Conservation (phyloP, 176 grass and related monocot genomes). For the Carex littledalei region DNA sequence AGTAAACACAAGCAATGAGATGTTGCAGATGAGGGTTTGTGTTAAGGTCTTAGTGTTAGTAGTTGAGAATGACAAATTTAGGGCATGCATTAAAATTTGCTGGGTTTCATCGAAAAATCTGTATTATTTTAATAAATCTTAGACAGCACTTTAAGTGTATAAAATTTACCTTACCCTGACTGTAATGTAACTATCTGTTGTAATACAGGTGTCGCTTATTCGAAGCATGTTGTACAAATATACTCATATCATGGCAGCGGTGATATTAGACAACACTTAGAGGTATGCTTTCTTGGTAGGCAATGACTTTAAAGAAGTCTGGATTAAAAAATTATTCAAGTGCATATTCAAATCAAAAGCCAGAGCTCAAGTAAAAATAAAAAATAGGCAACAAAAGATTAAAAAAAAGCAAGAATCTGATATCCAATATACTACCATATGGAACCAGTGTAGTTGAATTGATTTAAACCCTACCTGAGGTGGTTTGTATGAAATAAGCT, state of each 20-base stretch:
- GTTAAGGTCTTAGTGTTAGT: background rate
- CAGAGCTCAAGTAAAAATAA: background rate
- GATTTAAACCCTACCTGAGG: background rate
- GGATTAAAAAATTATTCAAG: background rate
- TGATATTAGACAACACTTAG: conserved; percentile 92
- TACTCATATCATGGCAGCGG: conserved; percentile 79
- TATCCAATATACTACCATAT: background rate
- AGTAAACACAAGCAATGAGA: background rate
- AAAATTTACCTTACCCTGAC: background rate
- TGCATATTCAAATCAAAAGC: background rate
- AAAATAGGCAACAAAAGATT: background rate
- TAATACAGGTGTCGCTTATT: conserved; percentile 89
- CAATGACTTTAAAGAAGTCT: conserved; percentile 5
- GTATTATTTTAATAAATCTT: background rate
- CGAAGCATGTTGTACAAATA: conserved; percentile 95
- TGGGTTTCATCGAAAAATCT: background rate
- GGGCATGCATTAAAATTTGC: background rate
- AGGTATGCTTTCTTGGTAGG: conserved; percentile 45
- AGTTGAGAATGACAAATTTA: background rate
- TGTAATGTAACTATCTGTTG: background rate
- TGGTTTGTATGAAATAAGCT: background rate
- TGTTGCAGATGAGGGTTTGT: background rate
- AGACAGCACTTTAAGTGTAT: background rate
- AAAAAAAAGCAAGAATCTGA: background rate
- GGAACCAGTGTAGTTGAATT: background rate